phyloP scores from a whole-genome alignment of 345 rosid genomes.

The Isatis tinctoria region DNA sequence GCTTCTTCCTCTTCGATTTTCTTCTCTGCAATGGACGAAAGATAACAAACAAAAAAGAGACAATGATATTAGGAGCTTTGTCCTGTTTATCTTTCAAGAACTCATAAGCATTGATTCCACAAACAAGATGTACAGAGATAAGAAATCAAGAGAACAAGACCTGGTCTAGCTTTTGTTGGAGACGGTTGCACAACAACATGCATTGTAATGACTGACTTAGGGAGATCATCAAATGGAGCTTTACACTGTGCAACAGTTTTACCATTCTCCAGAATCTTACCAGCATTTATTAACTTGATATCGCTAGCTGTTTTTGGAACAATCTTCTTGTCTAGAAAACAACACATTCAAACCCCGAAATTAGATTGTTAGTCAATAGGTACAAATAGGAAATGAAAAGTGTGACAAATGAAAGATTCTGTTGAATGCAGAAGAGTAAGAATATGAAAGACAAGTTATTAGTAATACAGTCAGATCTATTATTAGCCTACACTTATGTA shows the following conservation, averaged over 20 bases:
- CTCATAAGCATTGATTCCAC: not conserved
- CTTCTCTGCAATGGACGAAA: constrained; percentile 52
- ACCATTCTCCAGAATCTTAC: constrained; percentile 78
- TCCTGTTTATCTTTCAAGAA: not conserved
- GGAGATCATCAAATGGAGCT: constrained; percentile 73
- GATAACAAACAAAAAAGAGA: not conserved
- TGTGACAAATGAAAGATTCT: not conserved
- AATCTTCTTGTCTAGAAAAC: constrained; percentile 55
- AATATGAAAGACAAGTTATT: not conserved
- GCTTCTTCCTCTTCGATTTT: constrained; percentile 61
- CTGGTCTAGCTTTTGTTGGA: constrained; percentile 68
- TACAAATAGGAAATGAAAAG: not conserved
- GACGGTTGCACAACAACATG: constrained; percentile 93
- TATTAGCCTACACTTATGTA: not conserved
- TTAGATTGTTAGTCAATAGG: not conserved
- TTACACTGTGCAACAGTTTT: constrained; percentile 88
- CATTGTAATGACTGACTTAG: constrained; percentile 74
- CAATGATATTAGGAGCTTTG: not conserved
- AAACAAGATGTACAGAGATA: not conserved
- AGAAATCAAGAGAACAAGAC: not conserved
- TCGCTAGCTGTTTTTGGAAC: constrained; percentile 78
- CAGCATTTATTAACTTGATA: constrained; percentile 86
- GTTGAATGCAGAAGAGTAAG: not conserved
- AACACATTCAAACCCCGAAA: constrained; percentile 9
- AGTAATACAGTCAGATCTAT: not conserved